Evolutionary conservation across 805 yeast species (phyloP).

Genomic region (Myxozyma melibiosi): DNA sequence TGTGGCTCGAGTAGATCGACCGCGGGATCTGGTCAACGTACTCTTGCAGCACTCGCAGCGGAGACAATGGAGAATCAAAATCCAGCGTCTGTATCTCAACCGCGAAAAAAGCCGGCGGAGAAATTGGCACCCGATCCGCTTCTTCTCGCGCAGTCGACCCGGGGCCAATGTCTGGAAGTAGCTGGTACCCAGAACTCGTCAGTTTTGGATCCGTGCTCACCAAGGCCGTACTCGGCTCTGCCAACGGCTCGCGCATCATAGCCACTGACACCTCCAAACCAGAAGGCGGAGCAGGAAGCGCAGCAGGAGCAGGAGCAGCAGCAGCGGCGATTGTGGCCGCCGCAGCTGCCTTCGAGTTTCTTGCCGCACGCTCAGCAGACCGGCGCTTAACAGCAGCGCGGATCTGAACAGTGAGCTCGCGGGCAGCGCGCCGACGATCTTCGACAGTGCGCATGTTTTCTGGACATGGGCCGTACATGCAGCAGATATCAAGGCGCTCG

Average conservation of each 20-base stretch:
- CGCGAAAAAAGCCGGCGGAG: not conserved
- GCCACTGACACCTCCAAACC: not conserved
- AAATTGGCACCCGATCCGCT: too few species aligned
- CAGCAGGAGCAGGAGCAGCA: not conserved
- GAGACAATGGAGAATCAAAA: not conserved
- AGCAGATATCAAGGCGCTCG: constrained; percentile 16
- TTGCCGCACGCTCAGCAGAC: not conserved
- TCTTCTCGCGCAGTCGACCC: too few species aligned
- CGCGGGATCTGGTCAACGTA: constrained; percentile 4
- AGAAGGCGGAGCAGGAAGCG: not conserved
- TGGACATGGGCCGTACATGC: constrained; percentile 26
- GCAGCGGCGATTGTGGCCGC: not conserved
- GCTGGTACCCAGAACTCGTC: too few species aligned
- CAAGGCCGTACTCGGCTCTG: not conserved
- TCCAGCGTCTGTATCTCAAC: constrained; percentile 15
- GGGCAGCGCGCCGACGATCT: constrained; percentile 15
- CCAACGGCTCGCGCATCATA: not conserved
- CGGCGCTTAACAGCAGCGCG: constrained; percentile 7
- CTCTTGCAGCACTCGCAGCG: not conserved
- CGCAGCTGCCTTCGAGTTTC: not conserved
- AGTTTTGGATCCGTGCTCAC: too few species aligned
- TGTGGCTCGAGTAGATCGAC: not conserved
- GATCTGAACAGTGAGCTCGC: constrained; percentile 15
- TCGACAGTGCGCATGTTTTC: constrained; percentile 15
- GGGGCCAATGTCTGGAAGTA: too few species aligned